Evolutionary conservation across 495 filamentous ascomycete species (phyloP).

Genomic region (Endocarpon pusillum): DNA sequence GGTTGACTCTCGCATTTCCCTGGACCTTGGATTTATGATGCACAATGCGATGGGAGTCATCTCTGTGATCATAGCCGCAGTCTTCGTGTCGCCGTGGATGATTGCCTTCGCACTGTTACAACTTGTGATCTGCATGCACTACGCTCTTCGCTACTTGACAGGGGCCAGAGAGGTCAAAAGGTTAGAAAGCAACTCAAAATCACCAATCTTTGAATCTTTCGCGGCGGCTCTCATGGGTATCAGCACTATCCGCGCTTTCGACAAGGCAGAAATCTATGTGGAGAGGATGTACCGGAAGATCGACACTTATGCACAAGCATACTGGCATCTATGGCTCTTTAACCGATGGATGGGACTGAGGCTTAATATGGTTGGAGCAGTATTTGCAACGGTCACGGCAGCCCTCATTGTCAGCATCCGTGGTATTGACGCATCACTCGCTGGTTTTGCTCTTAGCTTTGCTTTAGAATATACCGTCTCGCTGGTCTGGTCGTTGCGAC

Average conservation of each 20-base stretch:
- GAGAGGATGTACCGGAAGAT: slow-evolving; percentile 47
- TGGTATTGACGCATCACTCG: slow-evolving; percentile 53
- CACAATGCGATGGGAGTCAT: slow-evolving; percentile 23
- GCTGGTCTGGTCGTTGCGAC: slow-evolving; percentile 28
- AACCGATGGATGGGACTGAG: slow-evolving; percentile 60
- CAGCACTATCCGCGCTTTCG: slow-evolving; percentile 59
- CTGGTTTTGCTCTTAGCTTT: slow-evolving; percentile 60
- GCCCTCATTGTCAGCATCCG: slow-evolving; percentile 43
- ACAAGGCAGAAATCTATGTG: slow-evolving; percentile 43
- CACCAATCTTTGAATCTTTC: slow-evolving; percentile 64
- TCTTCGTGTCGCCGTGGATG: slow-evolving; percentile 18
- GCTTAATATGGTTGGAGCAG: slow-evolving; percentile 49
- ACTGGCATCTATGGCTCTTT: slow-evolving; percentile 54
- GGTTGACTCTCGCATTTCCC: slow-evolving; percentile 47
- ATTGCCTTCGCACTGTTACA: slow-evolving; percentile 14
- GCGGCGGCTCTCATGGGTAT: slow-evolving; percentile 53
- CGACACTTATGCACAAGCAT: slow-evolving; percentile 43
- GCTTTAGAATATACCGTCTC: slow-evolving; percentile 35
- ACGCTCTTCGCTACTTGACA: slow-evolving; percentile 41
- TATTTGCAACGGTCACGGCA: slow-evolving; percentile 51
- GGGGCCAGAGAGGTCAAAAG: slow-evolving; percentile 64
- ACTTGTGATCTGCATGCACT: slow-evolving; percentile 31
- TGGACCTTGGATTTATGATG: slow-evolving; percentile 37
- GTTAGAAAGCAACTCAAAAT: slow-evolving; percentile 54
- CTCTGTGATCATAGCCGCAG: slow-evolving; percentile 18